phyloP scores from a whole-genome alignment of 2,329 filamentous ascomycete species.

The Fusarium udum region DNA sequence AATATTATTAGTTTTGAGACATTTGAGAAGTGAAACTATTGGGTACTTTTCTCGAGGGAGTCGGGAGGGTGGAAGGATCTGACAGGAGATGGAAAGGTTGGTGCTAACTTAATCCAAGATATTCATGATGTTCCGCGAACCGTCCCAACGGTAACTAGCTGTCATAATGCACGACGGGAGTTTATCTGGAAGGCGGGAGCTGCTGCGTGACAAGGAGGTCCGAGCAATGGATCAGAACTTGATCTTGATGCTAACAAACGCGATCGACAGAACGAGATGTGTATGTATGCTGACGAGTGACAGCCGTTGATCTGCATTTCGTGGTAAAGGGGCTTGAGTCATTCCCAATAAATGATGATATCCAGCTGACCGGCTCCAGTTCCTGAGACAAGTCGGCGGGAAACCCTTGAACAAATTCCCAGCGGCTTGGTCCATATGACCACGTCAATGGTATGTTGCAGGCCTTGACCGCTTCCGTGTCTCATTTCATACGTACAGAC shows the following conservation, averaged over 20 bases:
- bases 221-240: slow-evolving; percentile 4
- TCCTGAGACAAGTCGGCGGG: slow-evolving; percentile 27
- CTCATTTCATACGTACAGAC: slow-evolving; percentile 13
- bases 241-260: slow-evolving; percentile 8
- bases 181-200: slow-evolving; percentile 5
- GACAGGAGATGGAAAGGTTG: slow-evolving; percentile 14
- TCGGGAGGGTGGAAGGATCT: slow-evolving; percentile 5
- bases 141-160: slow-evolving; percentile 37
- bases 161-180: slow-evolving; percentile 32
- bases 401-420: slow-evolving; percentile 20
- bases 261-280: slow-evolving; percentile 5
- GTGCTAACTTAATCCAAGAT: slow-evolving; percentile 24
- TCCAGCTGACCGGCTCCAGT: slow-evolving; percentile 33
- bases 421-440: slow-evolving; percentile 36
- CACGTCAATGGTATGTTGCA: slow-evolving; percentile 20
- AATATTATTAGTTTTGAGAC: slow-evolving; percentile 25
- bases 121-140: slow-evolving; percentile 36
- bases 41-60: not conserved
- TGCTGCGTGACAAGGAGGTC: slow-evolving; percentile 3
- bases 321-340: slow-evolving; percentile 15
- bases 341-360: slow-evolving; percentile 21
- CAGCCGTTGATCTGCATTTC: slow-evolving; percentile 29
- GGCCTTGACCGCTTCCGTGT: slow-evolving; percentile 30
- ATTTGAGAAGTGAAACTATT: slow-evolving; percentile 15
- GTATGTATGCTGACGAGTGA: slow-evolving; percentile 7